Percentiles rank a stretch among this genome's conserved stretches.
These are phyloP conservation scores for Akebia trifoliata DNA, from an alignment of 164 flowering plant genomes.

Conservation along the genomic window DNA sequence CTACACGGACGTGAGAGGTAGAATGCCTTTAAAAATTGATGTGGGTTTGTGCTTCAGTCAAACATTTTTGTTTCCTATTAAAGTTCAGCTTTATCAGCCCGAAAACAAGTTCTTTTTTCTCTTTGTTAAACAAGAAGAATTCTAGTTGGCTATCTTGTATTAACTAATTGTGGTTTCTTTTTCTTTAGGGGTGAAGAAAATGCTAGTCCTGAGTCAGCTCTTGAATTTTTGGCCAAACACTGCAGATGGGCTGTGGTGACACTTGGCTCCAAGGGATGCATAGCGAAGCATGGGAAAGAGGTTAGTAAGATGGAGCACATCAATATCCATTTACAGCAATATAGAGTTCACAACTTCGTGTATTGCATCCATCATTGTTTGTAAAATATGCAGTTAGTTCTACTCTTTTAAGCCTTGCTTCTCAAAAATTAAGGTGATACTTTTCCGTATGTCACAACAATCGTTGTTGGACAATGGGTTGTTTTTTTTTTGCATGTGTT, in stretches of 20 bases:
- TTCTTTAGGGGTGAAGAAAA: constrained; percentile 48
- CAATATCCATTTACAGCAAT: not conserved
- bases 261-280: constrained; percentile 74
- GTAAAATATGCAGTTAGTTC: too few relatives aligned
- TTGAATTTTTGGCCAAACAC: constrained; percentile 53
- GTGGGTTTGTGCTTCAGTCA: too few relatives aligned
- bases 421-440: too few relatives aligned
- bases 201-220: constrained; percentile 61
- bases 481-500: too few relatives aligned
- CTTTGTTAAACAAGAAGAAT: not conserved
- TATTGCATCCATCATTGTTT: too few relatives aligned
- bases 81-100: too few relatives aligned
- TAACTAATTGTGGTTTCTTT: not conserved
- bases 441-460: too few relatives aligned
- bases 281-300: constrained; percentile 82
- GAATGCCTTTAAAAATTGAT: too few relatives aligned
- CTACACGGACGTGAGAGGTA: too few relatives aligned
- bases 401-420: too few relatives aligned
- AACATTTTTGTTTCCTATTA: too few relatives aligned
- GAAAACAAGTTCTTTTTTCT: not conserved
- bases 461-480: too few relatives aligned
- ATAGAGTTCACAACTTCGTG: not conserved
- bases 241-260: constrained; percentile 96
- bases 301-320: constrained; percentile 30
- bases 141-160: not conserved